A percentile compares a stretch with the other conserved stretches of the same genome.
Conservation (phyloP, 768 basidiomycete species). For the Chlorophyllum brunneum region DNA sequence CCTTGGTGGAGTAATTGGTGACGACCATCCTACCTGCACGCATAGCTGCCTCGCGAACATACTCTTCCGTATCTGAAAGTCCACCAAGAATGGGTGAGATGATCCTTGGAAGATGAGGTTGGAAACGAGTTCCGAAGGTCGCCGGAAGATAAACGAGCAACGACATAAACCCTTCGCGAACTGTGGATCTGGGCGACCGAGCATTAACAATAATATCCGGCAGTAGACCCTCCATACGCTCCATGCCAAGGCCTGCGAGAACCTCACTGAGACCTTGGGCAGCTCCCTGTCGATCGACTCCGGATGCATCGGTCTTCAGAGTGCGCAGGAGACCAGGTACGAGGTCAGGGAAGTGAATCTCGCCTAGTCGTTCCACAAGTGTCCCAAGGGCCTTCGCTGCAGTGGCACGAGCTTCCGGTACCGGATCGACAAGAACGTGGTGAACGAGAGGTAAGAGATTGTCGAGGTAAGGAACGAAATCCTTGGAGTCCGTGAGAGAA, state of each 20-base stretch:
- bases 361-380: conserved; percentile 94
- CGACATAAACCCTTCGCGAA: conserved; percentile 98
- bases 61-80: conserved; percentile 89
- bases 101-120: conserved; percentile 93
- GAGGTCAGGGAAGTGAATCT: conserved; percentile 91
- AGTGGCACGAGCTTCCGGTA: conserved; percentile 95
- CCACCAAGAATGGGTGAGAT: conserved; percentile 90
- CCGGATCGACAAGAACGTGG: conserved; percentile 90
- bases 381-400: conserved; percentile 96
- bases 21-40: conserved; percentile 98
- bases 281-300: conserved; percentile 96
- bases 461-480: conserved; percentile 93
- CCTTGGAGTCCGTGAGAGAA: conserved; percentile 82
- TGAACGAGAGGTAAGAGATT: conserved; percentile 89
- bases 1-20: conserved; percentile 86
- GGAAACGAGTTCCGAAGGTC: conserved; percentile 95
- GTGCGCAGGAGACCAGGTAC: conserved; percentile 86
- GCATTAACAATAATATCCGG: conserved; percentile 94
- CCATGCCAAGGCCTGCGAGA: conserved; percentile 95
- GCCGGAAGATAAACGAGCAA: conserved; percentile 92
- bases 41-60: conserved; percentile 97
- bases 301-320: conserved; percentile 88
- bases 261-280: conserved; percentile 97
- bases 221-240: conserved; percentile 87
- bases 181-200: conserved; percentile 82